phyloP scores from a whole-genome alignment of 495 filamentous ascomycete species.

The Aspergillus taichungensis region DNA sequence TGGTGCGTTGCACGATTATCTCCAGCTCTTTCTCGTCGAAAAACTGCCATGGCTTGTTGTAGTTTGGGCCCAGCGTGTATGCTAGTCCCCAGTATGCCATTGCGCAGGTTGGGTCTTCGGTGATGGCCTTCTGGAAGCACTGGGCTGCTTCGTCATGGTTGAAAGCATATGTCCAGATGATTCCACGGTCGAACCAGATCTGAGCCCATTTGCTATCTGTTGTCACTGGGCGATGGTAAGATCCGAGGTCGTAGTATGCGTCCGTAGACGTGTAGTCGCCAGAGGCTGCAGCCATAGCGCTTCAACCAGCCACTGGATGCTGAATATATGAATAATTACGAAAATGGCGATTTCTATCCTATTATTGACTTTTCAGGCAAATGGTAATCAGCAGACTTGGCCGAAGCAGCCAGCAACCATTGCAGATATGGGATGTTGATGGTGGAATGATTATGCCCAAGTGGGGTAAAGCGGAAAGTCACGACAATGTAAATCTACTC shows the following conservation, averaged over 20 bases:
- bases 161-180: conserved; percentile 58
- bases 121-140: conserved; percentile 52
- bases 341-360: no score
- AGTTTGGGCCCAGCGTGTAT: conserved; percentile 58
- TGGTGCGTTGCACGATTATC: conserved; percentile 33
- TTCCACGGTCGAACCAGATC: conserved; percentile 53
- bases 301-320: no score
- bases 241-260: conserved; percentile 50
- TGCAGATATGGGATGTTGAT: no score
- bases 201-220: conserved; percentile 36
- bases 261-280: neutral
- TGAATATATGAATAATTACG: no score
- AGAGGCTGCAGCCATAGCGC: no score
- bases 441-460: no score
- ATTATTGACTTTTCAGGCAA: no score
- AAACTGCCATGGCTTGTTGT: conserved; percentile 63
- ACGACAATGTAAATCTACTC: no score
- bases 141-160: conserved; percentile 53
- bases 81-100: conserved; percentile 65
- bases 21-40: conserved; percentile 53
- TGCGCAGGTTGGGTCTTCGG: conserved; percentile 42
- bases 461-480: no score
- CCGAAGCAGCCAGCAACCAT: no score
- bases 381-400: no score
- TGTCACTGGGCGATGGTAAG: conserved; percentile 37